A percentile compares a stretch with the other conserved stretches of the same genome.
phyloP scores from a whole-genome alignment of 2,329 filamentous ascomycete genomes.

The Venturia aucupariae region DNA sequence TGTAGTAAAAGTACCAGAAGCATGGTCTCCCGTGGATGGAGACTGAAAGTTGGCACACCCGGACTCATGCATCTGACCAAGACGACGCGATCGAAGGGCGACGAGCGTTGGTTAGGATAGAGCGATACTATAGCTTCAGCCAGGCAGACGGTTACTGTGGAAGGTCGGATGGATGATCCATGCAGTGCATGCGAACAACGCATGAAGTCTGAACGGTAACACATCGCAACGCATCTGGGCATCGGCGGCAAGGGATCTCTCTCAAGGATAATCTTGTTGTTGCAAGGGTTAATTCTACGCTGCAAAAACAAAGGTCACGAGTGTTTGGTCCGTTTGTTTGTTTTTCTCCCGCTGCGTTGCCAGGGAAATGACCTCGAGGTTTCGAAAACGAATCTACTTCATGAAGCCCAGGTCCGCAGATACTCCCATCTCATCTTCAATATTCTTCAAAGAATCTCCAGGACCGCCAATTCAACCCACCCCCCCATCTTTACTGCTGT shows the following conservation, averaged over 20 bases:
- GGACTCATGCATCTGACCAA: neutral
- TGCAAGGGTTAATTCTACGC: neutral
- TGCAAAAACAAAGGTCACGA: neutral
- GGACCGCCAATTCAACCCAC: neutral
- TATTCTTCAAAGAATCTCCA: conserved; percentile 6
- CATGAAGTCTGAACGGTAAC: neutral
- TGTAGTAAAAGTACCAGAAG: too few relatives aligned
- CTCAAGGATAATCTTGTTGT: neutral
- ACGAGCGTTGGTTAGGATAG: too few relatives aligned
- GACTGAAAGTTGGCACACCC: neutral
- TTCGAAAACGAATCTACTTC: conserved; percentile 2
- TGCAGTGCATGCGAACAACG: neutral
- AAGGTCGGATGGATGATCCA: neutral
- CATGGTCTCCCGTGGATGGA: neutral
- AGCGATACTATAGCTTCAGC: too few relatives aligned
- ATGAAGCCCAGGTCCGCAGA: neutral
- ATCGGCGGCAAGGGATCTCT: neutral
- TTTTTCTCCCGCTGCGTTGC: neutral
- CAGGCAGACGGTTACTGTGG: too few relatives aligned
- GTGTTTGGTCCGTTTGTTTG: neutral
- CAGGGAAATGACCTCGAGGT: neutral
- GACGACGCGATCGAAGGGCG: neutral
- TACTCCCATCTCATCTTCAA: neutral
- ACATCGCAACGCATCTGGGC: neutral
- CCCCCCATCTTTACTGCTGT: neutral